phyloP scores from a whole-genome alignment of 176 grass and related monocot species.

The Carex parvula region DNA sequence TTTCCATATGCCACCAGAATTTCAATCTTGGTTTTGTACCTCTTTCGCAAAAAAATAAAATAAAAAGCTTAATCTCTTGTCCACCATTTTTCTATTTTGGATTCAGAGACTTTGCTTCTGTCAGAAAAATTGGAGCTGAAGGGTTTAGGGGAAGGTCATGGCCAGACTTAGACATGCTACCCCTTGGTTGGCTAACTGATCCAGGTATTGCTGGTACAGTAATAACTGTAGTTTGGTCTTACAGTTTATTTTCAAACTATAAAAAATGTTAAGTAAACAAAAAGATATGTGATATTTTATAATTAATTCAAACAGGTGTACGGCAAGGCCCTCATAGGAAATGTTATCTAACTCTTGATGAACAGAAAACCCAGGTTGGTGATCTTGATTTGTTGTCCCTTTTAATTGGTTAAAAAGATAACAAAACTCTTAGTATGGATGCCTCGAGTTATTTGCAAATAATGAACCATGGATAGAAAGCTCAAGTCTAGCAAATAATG shows the following conservation, averaged over 20 bases:
- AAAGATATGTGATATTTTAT: not conserved
- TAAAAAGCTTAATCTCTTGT: not conserved
- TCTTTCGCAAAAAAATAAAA: not conserved
- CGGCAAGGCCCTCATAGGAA: conserved; percentile 66
- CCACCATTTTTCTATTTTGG: conserved; percentile 24
- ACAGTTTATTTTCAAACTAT: not conserved
- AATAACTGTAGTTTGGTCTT: not conserved
- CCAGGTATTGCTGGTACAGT: conserved; percentile 34
- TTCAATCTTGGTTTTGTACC: conserved; percentile 17
- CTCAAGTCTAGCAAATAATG: not conserved
- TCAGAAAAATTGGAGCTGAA: conserved; percentile 59
- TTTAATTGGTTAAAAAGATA: not conserved
- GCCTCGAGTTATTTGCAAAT: not conserved
- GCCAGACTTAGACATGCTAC: conserved; percentile 96
- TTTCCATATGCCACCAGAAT: not conserved
- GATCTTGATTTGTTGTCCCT: not conserved
- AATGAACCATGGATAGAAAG: not conserved
- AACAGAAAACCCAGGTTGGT: conserved; percentile 84
- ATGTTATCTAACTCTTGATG: conserved; percentile 71
- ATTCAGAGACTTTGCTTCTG: conserved; percentile 60
- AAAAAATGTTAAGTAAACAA: not conserved
- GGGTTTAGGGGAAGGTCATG: conserved; percentile 80
- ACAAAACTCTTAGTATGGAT: not conserved
- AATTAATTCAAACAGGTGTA: conserved; percentile 36
- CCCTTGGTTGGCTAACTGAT: conserved; percentile 85